phyloP scores from a whole-genome alignment of 345 rosid genomes.

The Eucalyptus dawsonii region DNA sequence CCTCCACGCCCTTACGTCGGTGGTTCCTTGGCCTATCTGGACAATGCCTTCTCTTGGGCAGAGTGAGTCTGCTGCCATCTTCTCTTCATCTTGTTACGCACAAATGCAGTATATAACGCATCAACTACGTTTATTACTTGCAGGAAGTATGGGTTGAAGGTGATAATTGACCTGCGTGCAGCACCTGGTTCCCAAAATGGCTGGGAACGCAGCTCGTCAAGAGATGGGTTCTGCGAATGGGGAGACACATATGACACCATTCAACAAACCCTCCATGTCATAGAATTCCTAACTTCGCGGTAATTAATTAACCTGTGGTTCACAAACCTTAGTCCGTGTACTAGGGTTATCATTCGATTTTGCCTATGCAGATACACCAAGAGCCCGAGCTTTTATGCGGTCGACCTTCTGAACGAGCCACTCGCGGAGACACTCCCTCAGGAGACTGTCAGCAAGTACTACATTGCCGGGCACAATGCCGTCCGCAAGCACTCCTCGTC shows the following conservation, averaged over 20 bases:
- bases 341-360: neutral
- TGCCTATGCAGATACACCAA: neutral
- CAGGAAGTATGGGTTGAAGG: constrained; percentile 34
- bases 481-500: constrained; percentile 23
- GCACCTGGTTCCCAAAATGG: constrained; percentile 62
- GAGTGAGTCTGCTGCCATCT: constrained; percentile 2
- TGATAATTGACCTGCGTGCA: constrained; percentile 33
- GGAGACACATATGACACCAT: constrained; percentile 29
- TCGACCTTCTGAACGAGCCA: constrained; percentile 19
- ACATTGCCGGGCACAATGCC: constrained; percentile 19
- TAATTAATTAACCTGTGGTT: neutral
- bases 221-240: constrained; percentile 52
- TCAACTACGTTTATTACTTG: neutral
- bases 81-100: neutral
- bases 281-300: constrained; percentile 43
- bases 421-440: neutral
- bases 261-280: constrained; percentile 26
- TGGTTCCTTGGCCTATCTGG: constrained; percentile 37
- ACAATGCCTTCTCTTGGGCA: constrained; percentile 56
- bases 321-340: neutral
- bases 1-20: constrained; percentile 49
- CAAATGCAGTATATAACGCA: too few species aligned
- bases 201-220: constrained; percentile 31
- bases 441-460: constrained; percentile 4
- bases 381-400: neutral